Conservation (phyloP, 805 yeast genomes). For the Komagataella pastoris region DNA sequence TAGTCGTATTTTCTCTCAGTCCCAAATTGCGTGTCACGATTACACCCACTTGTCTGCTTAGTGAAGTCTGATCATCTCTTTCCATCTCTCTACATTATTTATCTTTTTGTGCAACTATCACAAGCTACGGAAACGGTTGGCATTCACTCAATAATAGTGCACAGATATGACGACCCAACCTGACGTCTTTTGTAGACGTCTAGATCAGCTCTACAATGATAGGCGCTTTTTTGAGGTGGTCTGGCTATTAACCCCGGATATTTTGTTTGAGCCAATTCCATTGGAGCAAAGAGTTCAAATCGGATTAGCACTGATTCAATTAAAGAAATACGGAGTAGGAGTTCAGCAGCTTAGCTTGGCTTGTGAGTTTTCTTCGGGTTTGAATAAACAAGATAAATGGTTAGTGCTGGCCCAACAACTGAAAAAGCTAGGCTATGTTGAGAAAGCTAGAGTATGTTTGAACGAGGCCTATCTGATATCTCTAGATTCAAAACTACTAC, state of each 20-base stretch:
- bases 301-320: neutral
- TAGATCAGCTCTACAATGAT: neutral
- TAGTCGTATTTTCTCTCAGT: too few relatives aligned
- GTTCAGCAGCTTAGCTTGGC: neutral
- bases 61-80: neutral
- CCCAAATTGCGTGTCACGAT: neutral
- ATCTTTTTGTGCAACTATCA: neutral
- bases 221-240: neutral
- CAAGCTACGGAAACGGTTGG: neutral
- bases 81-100: neutral
- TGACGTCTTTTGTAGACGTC: neutral
- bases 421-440: neutral
- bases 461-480: neutral
- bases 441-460: neutral
- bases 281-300: neutral
- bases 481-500: neutral
- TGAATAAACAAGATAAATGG: neutral
- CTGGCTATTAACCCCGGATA: neutral
- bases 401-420: neutral
- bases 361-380: neutral
- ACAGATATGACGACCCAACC: neutral
- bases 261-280: neutral
- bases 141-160: neutral
- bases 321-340: neutral
- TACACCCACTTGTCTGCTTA: neutral